phyloP scores from a whole-genome alignment of 2,329 filamentous ascomycete genomes.

The Colletotrichum trifolii region DNA sequence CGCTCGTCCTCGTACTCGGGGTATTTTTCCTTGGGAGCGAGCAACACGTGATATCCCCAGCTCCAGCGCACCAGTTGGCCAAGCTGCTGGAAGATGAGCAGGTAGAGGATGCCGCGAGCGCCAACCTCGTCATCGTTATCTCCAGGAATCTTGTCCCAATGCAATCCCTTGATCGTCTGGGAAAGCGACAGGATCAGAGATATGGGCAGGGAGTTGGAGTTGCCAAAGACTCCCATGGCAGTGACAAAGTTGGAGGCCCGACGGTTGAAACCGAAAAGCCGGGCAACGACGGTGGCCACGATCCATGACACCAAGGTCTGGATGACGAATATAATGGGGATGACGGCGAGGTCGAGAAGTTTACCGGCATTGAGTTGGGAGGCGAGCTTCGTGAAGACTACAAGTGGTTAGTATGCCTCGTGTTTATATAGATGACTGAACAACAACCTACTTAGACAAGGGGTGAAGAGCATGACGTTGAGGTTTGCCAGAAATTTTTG shows the following conservation, averaged over 20 bases:
- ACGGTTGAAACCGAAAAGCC: slow-evolving; percentile 82
- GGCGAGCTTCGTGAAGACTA: slow-evolving; percentile 96
- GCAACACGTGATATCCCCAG: slow-evolving; percentile 94
- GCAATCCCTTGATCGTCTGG: slow-evolving; percentile 88
- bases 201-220: slow-evolving; percentile 97
- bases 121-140: slow-evolving; percentile 97
- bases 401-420: slow-evolving; percentile 37
- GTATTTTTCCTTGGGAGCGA: slow-evolving; percentile 85
- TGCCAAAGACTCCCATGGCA: slow-evolving; percentile 97
- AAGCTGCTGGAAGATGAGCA: slow-evolving; percentile 97
- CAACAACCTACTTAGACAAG: slow-evolving; percentile 82
- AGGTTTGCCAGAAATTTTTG: slow-evolving; percentile 98
- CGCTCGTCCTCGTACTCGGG: slow-evolving; percentile 69
- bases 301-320: slow-evolving; percentile 89
- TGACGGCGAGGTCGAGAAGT: slow-evolving; percentile 88
- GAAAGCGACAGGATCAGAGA: slow-evolving; percentile 95
- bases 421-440: neutral
- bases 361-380: slow-evolving; percentile 94
- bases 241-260: slow-evolving; percentile 93
- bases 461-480: slow-evolving; percentile 96
- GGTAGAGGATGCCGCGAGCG: slow-evolving; percentile 91
- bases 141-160: slow-evolving; percentile 91
- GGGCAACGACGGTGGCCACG: slow-evolving; percentile 77
- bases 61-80: slow-evolving; percentile 97
- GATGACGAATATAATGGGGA: slow-evolving; percentile 91